These are phyloP conservation scores for Mycena alexandri DNA, from an alignment of 768 basidiomycete species.

Conservation along the genomic window DNA sequence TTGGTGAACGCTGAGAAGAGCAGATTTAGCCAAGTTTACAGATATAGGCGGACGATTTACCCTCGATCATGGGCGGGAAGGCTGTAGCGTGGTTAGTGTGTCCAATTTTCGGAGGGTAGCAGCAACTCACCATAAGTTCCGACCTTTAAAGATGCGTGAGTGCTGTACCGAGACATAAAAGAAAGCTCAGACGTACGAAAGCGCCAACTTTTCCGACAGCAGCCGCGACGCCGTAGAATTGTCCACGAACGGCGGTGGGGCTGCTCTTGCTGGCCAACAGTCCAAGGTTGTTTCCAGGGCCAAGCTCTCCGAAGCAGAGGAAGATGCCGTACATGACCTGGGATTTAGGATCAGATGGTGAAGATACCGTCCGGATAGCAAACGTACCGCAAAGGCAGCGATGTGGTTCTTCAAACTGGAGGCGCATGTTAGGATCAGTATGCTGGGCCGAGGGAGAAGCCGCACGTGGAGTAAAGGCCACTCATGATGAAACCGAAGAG, in stretches of 20 bases:
- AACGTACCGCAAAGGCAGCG: conserved; percentile 78
- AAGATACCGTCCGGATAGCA: background rate
- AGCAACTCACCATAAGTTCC: conserved; percentile 79
- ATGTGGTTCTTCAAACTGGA: conserved; percentile 70
- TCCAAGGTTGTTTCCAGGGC: conserved; percentile 89
- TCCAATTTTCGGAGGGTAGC: background rate
- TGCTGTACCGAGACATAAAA: background rate
- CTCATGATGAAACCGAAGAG: conserved; percentile 92
- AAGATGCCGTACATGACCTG: conserved; percentile 93
- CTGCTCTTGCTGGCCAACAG: conserved; percentile 87
- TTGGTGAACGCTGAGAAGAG: conserved; percentile 65
- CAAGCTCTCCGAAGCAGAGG: conserved; percentile 89
- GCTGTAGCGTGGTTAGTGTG: conserved; percentile 49
- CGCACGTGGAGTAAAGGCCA: conserved; percentile 74
- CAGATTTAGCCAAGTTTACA: conserved; percentile 22
- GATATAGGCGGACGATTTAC: conserved; percentile 46
- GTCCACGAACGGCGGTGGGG: conserved; percentile 88
- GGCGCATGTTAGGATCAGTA: conserved; percentile 1
- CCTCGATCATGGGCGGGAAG: conserved; percentile 75
- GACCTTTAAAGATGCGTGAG: conserved; percentile 18
- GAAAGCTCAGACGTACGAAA: conserved; percentile 57
- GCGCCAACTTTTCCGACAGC: conserved; percentile 90
- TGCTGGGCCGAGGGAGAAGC: background rate
- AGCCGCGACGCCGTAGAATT: conserved; percentile 89
- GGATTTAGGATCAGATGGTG: conserved; percentile 5